A percentile compares a stretch with the other conserved stretches of the same genome.
Conservation (phyloP, 108 stramenopile species). For the Fistulifera pelliculosa region DNA sequence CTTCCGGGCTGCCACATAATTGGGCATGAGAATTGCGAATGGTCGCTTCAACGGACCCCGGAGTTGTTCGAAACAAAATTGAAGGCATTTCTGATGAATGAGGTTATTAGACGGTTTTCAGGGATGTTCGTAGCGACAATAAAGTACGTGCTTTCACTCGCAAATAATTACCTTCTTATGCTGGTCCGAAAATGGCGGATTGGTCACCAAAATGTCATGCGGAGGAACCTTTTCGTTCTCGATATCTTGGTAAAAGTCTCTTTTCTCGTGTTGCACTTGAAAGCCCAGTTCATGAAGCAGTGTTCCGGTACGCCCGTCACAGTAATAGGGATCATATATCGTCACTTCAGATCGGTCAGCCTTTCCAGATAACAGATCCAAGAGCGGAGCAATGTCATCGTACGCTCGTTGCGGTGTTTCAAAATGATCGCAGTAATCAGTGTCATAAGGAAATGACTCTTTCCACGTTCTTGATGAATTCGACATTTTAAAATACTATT, state of each 20-base stretch:
- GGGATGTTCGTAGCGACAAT: no score
- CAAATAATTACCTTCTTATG: constrained; percentile 65
- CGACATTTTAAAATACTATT: no score
- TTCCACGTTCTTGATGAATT: not conserved
- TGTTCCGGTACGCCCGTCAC: constrained; percentile 47
- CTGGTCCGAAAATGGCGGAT: constrained; percentile 83
- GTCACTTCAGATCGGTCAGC: constrained; percentile 4
- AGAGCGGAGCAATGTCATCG: constrained; percentile 34
- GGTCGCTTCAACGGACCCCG: constrained; percentile 18
- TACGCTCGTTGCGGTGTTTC: constrained; percentile 64
- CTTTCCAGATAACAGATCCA: constrained; percentile 18
- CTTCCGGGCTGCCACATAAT: constrained; percentile 67
- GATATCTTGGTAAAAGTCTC: constrained; percentile 81
- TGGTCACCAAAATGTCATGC: constrained; percentile 76
- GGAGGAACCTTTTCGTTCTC: constrained; percentile 37
- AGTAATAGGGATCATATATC: constrained; percentile 82
- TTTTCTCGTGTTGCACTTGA: constrained; percentile 51
- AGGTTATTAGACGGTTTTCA: no score
- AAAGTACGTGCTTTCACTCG: no score
- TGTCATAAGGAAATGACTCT: constrained; percentile 36
- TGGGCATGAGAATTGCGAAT: constrained; percentile 82
- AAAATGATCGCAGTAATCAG: constrained; percentile 85
- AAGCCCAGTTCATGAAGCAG: constrained; percentile 40
- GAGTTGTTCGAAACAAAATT: constrained; percentile 47
- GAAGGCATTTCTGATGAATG: constrained; percentile 37